Base-by-base conservation (phyloP, 2,329 filamentous ascomycete species). In the Tolypocladium inflatum region DNA sequence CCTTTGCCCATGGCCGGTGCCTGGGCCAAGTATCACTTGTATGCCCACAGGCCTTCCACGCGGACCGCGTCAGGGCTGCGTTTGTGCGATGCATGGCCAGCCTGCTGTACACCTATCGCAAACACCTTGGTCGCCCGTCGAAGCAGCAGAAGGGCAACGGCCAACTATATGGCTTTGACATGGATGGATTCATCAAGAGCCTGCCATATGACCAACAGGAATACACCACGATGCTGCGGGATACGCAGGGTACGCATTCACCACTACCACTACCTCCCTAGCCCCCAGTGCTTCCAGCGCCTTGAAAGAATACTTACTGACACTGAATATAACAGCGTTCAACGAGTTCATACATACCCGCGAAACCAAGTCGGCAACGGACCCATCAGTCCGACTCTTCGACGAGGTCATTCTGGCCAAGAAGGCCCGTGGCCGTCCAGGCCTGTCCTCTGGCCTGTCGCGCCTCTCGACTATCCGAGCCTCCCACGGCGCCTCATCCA, bases 281-380 rank as follows among this genome's bases (percentile, higher is more conserved):
- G 17, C 26, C 30, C 26, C 10, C 17, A 4, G 48, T 51, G 26
- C 48, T 17, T 26, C 23, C 48, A n/a, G 10, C 11, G 5, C 26
- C 5, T 9, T 11, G 7, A 9, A 19, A 33, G 13, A 33, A 4
- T 2, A 19, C 30, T 45, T 57, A 43, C 51, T 60, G 23, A 58
- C 45, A 54, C 51, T 21, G 15, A 23, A 33, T 38, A 21, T 43
- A 54, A 62, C 56, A 70, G 68, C 66, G 54, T 91, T 92, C 70
- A 91, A 91, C 64, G 89, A 93, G 70, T 94, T 94, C 70, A 89
- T 94, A 61, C 88, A 93, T 66, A 88, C 91, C 65, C 84, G 90
- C 52, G 90, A 94, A 72, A 84, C 78, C 26, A 83, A 80, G 9
- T 77, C 83, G 2, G 72, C 83, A 0, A 79, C 83, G 9, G 80